phyloP scores from a whole-genome alignment of 495 filamentous ascomycete species.

The Tetracladium setigerum region DNA sequence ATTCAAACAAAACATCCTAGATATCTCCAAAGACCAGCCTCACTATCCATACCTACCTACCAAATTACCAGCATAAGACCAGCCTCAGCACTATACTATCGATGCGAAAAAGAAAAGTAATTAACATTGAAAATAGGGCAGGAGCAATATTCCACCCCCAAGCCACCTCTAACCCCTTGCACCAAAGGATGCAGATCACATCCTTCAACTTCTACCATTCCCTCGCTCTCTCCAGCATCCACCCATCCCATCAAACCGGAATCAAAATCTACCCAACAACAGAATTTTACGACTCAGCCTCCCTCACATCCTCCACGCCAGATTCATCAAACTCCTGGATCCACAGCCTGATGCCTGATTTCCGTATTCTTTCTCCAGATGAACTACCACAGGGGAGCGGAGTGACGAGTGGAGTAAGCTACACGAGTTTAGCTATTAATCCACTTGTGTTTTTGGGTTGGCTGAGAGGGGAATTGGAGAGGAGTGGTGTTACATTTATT shows the following conservation, averaged over 20 bases:
- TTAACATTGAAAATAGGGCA: too few species aligned
- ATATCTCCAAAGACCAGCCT: not conserved
- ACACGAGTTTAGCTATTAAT: slow-evolving; percentile 23
- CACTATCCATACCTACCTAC: too few species aligned
- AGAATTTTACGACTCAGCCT: slow-evolving; percentile 13
- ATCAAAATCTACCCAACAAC: slow-evolving; percentile 16
- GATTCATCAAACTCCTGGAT: slow-evolving; percentile 13
- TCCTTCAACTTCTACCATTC: slow-evolving; percentile 15
- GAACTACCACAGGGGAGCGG: slow-evolving; percentile 14
- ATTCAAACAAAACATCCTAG: not conserved
- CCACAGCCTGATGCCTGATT: slow-evolving; percentile 14
- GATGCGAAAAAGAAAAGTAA: too few species aligned
- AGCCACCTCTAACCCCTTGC: not conserved
- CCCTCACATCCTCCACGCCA: not conserved
- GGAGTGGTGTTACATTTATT: slow-evolving; percentile 22
- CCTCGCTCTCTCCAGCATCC: slow-evolving; percentile 7
- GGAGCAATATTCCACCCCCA: slow-evolving; percentile 22
- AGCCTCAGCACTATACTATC: too few species aligned
- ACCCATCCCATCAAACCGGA: slow-evolving; percentile 9
- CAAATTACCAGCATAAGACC: too few species aligned
- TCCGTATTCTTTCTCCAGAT: slow-evolving; percentile 1
- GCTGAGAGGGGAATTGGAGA: slow-evolving; percentile 18
- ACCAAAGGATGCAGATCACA: slow-evolving; percentile 17
- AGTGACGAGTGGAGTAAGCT: slow-evolving; percentile 14
- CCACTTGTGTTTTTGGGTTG: slow-evolving; percentile 24